A percentile compares a stretch with the other conserved stretches of the same genome.
Conservation (phyloP, 768 basidiomycete species). For the Pleurotus djamor region DNA sequence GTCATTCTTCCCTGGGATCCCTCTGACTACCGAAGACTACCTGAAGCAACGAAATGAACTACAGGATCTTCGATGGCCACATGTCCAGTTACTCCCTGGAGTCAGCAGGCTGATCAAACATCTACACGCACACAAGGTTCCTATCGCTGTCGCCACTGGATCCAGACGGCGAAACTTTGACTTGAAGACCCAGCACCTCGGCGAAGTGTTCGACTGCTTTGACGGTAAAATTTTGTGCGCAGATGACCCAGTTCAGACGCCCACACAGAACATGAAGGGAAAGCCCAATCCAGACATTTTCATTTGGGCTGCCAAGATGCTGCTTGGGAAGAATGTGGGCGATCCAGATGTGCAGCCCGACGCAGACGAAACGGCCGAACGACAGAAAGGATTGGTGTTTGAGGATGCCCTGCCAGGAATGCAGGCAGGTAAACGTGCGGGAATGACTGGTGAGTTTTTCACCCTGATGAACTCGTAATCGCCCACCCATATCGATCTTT, state of each 20-base stretch:
- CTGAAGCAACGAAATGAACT: constrained; percentile 49
- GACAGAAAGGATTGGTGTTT: constrained; percentile 71
- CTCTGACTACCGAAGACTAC: constrained; percentile 62
- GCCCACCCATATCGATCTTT: neutral
- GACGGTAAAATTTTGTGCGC: constrained; percentile 67
- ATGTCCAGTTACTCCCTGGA: constrained; percentile 73
- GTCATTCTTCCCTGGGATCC: constrained; percentile 74
- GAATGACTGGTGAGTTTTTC: constrained; percentile 69
- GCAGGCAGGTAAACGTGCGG: constrained; percentile 79
- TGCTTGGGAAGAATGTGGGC: constrained; percentile 58
- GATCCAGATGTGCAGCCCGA: constrained; percentile 43
- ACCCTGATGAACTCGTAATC: neutral
- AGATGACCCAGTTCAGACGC: constrained; percentile 43
- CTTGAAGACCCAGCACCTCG: constrained; percentile 65
- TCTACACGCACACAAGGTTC: constrained; percentile 62
- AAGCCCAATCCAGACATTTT: constrained; percentile 87
- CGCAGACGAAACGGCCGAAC: constrained; percentile 42
- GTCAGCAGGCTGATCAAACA: constrained; percentile 67
- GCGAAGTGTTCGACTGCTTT: constrained; percentile 59
- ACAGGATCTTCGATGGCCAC: constrained; percentile 69
- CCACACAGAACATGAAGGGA: constrained; percentile 44
- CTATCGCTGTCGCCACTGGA: constrained; percentile 82
- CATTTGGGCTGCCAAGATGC: constrained; percentile 62
- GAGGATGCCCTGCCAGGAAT: constrained; percentile 81
- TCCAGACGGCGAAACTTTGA: constrained; percentile 63